phyloP scores from a whole-genome alignment of 2,329 filamentous ascomycete species.

The Thielaviopsis punctulata region DNA sequence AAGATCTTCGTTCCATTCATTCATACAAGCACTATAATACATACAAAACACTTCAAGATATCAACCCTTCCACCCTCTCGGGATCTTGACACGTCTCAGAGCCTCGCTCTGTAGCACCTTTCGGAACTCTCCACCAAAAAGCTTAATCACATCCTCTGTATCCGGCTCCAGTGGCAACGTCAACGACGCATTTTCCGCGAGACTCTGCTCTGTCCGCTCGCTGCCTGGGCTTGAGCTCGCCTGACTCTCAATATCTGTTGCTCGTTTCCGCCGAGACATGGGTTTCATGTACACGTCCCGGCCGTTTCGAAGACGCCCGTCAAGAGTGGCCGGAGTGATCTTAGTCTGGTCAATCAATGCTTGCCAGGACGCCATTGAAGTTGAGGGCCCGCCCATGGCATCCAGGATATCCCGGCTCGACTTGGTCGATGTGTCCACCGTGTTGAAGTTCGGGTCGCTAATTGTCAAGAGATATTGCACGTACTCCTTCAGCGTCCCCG shows the following conservation, averaged over 20 bases:
- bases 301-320: constrained; percentile 6
- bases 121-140: constrained; percentile 6
- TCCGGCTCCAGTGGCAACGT: constrained; percentile 9
- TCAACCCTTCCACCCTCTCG: not conserved
- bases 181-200: constrained; percentile 3
- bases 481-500: constrained; percentile 4
- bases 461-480: constrained; percentile 9
- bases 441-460: constrained; percentile 6
- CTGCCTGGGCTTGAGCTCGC: not conserved
- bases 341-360: constrained; percentile 10
- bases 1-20: not conserved
- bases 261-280: constrained; percentile 9
- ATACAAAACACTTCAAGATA: not conserved
- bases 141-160: constrained; percentile 1
- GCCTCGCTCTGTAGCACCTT: constrained; percentile 7
- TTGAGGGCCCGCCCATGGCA: constrained; percentile 9
- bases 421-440: not conserved
- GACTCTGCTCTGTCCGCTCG: not conserved
- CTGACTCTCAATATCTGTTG: not conserved
- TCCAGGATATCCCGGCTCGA: constrained; percentile 2
- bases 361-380: constrained; percentile 11
- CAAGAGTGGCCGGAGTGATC: constrained; percentile 7
- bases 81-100: not conserved
- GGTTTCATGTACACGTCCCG: constrained; percentile 11
- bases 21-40: not conserved